Base-by-base conservation (phyloP, 441 rosid species). In the Erysimum pusillum region DNA sequence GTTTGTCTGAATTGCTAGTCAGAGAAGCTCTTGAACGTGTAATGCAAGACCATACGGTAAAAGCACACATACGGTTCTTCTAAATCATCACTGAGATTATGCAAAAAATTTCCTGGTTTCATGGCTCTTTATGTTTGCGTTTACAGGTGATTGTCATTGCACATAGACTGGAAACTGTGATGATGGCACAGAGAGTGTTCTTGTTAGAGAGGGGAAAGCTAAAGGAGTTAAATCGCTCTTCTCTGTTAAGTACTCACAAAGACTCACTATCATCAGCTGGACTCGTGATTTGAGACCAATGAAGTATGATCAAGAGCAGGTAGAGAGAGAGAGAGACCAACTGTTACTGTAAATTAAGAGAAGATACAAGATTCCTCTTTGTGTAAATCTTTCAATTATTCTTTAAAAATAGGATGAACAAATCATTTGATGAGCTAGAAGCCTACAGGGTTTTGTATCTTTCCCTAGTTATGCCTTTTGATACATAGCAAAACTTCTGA, bases 21-120 rank as follows among this genome's bases (percentile, higher is more conserved):
- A 87, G 98, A 83, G 88, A 92, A 85, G 97, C 99, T 20, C 79
- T 92, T 64, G 83, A 89, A 56, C 84, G 86, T 59, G 71, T 94
- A 75, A 91, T 83, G 91, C 82, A 86, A 89, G 91, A 88, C 77
- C 92, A 81, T 67, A 95, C 98, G 10, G 99, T 95, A 80, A 88
- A 86, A 51, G 22, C 54, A 52, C 35, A 10, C 66, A 45, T 67
- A 60, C 10, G 15, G 45, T 73, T 69, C 65, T 32, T 66, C 52
- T 39, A 7, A 57, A 49, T 51, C 35, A 52, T 58, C 34, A 60
- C 44, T 4, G 13, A 64, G 9, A 49, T 6, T 58, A 10, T 54
- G 17, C 15, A 17, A 7, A 77, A 58, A 13, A 9, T 6, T 38
- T 56, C 18, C 7, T 54, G 41, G 34, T 52, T 34, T 2, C 17